phyloP scores from a whole-genome alignment of 257 asterid species.

The Solanum habrochaites region DNA sequence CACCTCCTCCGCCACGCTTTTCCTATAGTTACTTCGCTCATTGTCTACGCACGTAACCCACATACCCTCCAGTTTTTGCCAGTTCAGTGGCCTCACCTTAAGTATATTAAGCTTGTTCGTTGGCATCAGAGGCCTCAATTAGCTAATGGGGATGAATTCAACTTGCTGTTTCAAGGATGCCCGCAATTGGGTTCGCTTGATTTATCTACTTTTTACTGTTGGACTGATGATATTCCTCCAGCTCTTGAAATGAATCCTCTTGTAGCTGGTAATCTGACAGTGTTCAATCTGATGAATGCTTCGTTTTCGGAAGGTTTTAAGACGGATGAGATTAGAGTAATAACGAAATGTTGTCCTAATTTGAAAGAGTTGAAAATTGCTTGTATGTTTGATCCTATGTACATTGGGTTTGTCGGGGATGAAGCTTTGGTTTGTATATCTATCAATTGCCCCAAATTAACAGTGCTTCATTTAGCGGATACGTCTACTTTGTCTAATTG shows the following conservation, averaged over 20 bases:
- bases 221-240: conserved; percentile 78
- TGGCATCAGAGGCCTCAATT: conserved; percentile 85
- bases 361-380: conserved; percentile 43
- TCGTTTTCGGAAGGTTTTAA: conserved; percentile 74
- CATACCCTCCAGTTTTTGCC: conserved; percentile 28
- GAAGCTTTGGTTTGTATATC: conserved; percentile 48
- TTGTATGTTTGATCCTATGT: conserved; percentile 76
- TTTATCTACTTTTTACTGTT: conserved; percentile 64
- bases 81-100: conserved; percentile 37
- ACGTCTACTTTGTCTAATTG: conserved; percentile 32
- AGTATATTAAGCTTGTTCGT: conserved; percentile 54
- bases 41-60: conserved; percentile 46
- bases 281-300: conserved; percentile 57
- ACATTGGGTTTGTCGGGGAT: conserved; percentile 56
- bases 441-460: conserved; percentile 43
- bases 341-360: conserved; percentile 55
- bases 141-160: conserved; percentile 55
- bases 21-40: conserved; percentile 38
- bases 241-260: conserved; percentile 33
- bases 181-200: conserved; percentile 27
- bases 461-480: conserved; percentile 67
- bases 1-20: conserved; percentile 57
- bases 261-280: conserved; percentile 26
- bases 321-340: conserved; percentile 46
- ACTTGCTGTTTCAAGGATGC: conserved; percentile 23